Percentiles rank a stretch among this genome's conserved stretches.
phyloP scores from a whole-genome alignment of 2,329 filamentous ascomycete genomes.

The Fusarium nygamai region DNA sequence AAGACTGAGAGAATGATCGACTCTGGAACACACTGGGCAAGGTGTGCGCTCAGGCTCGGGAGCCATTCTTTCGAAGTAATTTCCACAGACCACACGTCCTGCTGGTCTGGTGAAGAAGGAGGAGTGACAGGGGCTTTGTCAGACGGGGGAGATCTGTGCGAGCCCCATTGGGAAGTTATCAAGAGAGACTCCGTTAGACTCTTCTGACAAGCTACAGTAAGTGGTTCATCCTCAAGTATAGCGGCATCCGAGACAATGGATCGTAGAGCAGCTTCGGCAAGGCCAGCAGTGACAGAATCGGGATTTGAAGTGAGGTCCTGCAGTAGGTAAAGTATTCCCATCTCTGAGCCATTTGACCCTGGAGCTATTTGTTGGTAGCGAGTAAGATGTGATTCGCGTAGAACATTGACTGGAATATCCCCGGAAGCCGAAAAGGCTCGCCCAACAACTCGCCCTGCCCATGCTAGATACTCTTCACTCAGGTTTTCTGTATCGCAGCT shows the following conservation, averaged over 20 bases:
- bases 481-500: constrained; percentile 73
- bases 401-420: constrained; percentile 67
- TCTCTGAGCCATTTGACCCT: constrained; percentile 67
- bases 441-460: constrained; percentile 87
- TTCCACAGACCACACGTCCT: constrained; percentile 46
- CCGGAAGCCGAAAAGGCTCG: constrained; percentile 84
- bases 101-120: constrained; percentile 18
- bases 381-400: constrained; percentile 67
- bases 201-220: constrained; percentile 62
- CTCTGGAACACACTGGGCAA: constrained; percentile 67
- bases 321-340: constrained; percentile 69
- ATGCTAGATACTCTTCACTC: constrained; percentile 77
- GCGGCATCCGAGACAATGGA: constrained; percentile 64
- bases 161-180: constrained; percentile 65
- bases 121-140: constrained; percentile 48
- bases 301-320: constrained; percentile 69
- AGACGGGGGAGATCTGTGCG: constrained; percentile 65
- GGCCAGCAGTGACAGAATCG: constrained; percentile 64
- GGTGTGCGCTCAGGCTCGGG: constrained; percentile 66
- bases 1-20: constrained; percentile 78
- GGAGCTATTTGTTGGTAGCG: constrained; percentile 59
- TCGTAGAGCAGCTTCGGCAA: constrained; percentile 69
- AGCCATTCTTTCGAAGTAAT: constrained; percentile 67
- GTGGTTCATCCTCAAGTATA: constrained; percentile 56
- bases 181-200: constrained; percentile 63